Percentiles rank a stretch among this genome's conserved stretches.
phyloP scores from a whole-genome alignment of 257 asterid genomes.

The Solanum verrucosum region DNA sequence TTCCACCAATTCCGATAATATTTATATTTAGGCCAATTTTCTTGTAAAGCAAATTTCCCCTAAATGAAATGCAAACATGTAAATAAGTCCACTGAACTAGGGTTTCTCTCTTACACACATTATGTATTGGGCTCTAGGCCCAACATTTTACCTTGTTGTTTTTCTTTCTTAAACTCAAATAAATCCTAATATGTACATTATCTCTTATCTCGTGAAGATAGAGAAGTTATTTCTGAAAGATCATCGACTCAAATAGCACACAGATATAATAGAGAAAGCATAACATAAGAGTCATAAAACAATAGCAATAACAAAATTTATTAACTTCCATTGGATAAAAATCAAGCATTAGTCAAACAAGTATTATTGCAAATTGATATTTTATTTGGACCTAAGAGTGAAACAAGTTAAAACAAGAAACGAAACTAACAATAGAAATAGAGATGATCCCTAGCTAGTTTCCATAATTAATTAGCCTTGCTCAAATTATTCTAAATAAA shows the following conservation, averaged over 20 bases:
- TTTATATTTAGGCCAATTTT: no score
- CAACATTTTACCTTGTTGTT: neutral
- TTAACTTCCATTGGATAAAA: neutral
- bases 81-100: no score
- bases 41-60: no score
- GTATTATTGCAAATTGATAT: neutral
- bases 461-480: neutral
- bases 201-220: neutral
- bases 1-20: no score
- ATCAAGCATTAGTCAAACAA: neutral
- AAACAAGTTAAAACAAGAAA: neutral
- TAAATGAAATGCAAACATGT: no score
- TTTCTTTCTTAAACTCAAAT: neutral
- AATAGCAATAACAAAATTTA: neutral
- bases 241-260: neutral
- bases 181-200: neutral
- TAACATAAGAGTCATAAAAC: no score
- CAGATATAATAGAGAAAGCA: neutral
- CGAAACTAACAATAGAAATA: neutral
- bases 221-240: neutral
- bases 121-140: neutral
- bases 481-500: conserved; percentile 8
- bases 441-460: neutral
- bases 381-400: neutral
- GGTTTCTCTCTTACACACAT: no score